A percentile compares a stretch with the other conserved stretches of the same genome.
phyloP scores from a whole-genome alignment of 805 yeast species.

The Groenewaldozyma salmanticensis region DNA sequence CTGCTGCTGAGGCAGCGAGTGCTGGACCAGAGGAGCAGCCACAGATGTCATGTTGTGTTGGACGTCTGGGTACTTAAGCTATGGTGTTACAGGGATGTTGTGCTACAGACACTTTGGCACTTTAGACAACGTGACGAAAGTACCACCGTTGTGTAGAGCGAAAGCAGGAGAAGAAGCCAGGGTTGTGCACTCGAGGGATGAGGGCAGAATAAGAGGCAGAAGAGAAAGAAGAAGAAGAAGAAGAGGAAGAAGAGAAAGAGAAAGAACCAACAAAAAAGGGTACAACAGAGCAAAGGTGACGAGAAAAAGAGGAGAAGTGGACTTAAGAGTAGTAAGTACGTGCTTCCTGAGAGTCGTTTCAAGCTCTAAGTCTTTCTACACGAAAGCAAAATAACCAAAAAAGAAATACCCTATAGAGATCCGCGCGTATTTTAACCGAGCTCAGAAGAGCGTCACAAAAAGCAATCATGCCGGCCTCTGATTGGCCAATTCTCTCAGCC shows the following conservation, averaged over 20 bases:
- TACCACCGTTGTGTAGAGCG: background rate
- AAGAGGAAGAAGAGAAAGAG: background rate
- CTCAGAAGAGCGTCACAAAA: too few species aligned
- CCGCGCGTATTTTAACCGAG: too few species aligned
- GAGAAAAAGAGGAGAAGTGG: background rate
- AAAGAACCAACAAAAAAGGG: background rate
- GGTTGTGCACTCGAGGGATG: background rate
- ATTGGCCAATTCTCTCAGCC: too few species aligned
- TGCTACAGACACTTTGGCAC: too few species aligned
- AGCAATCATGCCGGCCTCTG: too few species aligned
- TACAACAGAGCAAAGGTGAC: slow-evolving; percentile 1
- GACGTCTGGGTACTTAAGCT: too few species aligned
- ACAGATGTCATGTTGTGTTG: too few species aligned
- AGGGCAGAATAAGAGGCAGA: background rate
- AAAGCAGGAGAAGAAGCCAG: background rate
- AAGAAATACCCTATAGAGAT: too few species aligned
- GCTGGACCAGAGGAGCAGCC: background rate
- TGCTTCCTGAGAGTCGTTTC: slow-evolving; percentile 3
- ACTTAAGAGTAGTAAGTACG: too few species aligned
- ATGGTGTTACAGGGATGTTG: too few species aligned
- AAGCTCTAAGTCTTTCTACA: slow-evolving; percentile 3
- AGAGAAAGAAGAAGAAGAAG: background rate
- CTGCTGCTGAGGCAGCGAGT: background rate
- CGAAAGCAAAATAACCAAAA: slow-evolving; percentile 1
- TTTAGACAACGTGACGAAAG: too few species aligned